Evolutionary conservation across 2,329 filamentous ascomycete genomes (phyloP), one percentile per base, ranked within the genome.

Genomic region (Cryphonectria japonica): DNA sequence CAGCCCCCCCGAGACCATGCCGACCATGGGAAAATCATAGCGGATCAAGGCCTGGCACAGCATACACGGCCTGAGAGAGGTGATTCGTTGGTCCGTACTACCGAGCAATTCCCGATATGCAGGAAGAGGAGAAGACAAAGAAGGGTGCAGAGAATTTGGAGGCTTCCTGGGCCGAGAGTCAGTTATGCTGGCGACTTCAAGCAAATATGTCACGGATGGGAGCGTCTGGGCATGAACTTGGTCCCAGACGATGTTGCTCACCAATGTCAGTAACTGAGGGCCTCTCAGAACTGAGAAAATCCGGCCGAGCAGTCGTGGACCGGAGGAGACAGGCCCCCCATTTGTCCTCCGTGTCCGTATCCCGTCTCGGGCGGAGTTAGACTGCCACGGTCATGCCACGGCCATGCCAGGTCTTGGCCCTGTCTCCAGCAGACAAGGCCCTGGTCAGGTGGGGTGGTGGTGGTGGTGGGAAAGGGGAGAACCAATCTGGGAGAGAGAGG

Each of bases 61-160:
- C 46, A 39, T 39, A 46, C 37, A 43, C 43, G 29, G 34, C 16
- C 19, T 19, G 32, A 29, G 22, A 29, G 29, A 39, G 41, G 9
- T 69, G 61, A 69, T 66, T 66, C 57, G 67, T 29, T 67, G 43
- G 66, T 71, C 39, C 43, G 59, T 57, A 39, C 34, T n/a, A 46
- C 41, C 32, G 34, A 69, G 67, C 57, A 66, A 54, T 43, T 32
- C 43, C 22, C 29, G 29, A 52, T 26, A 65, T 46, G 22, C 29
- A 34, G 11, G 13, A 14, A 50, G 7, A 22, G 29, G 22, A 22
- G 43, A 50, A 7, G 46, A 50, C 3, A 9, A 7, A 19, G 22
- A n/a, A 19, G 8, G 22, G 37, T 1, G 37, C 8, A 39, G 37
- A 39, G 34, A 39, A 26, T 26, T 26, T 9, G 37, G 22, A n/a